These are phyloP conservation scores for Suillus occidentalis DNA, from an alignment of 768 basidiomycete species.

Conservation along the genomic window DNA sequence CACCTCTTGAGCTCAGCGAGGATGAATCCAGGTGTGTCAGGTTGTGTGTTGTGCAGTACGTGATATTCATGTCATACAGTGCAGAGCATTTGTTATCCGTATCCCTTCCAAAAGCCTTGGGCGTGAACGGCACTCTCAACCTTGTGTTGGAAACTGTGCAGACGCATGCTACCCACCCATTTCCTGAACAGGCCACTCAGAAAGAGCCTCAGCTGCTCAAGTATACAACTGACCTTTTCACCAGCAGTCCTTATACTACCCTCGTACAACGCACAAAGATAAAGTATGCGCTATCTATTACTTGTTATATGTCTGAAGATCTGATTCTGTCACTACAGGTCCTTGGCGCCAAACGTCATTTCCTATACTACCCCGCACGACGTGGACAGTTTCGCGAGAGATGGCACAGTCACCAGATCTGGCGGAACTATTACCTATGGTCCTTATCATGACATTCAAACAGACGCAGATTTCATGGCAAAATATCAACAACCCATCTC, in stretches of 20 bases:
- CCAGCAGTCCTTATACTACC: slow-evolving; percentile 82
- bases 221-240: slow-evolving; percentile 74
- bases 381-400: slow-evolving; percentile 57
- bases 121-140: slow-evolving; percentile 61
- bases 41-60: slow-evolving; percentile 9
- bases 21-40: slow-evolving; percentile 53
- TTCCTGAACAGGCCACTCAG: slow-evolving; percentile 74
- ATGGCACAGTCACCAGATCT: slow-evolving; percentile 65
- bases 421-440: slow-evolving; percentile 87
- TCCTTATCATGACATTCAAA: slow-evolving; percentile 75
- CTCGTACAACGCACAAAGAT: slow-evolving; percentile 84
- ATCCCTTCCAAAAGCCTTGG: slow-evolving; percentile 58
- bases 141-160: slow-evolving; percentile 78
- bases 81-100: slow-evolving; percentile 59
- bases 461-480: slow-evolving; percentile 61
- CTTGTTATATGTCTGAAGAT: slow-evolving; percentile 8
- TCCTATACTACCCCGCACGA: slow-evolving; percentile 70
- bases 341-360: slow-evolving; percentile 68
- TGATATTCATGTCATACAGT: slow-evolving; percentile 33
- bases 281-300: slow-evolving; percentile 50
- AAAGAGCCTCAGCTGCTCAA: slow-evolving; percentile 76
- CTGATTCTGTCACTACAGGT: slow-evolving; percentile 39
- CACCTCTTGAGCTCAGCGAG: slow-evolving; percentile 50
- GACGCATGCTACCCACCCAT: slow-evolving; percentile 75
- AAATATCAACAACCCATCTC: slow-evolving; percentile 62